Percentiles rank a stretch among this genome's conserved stretches.
phyloP scores from a whole-genome alignment of 352 stramenopile species.

The Phytophthora pluvialis region DNA sequence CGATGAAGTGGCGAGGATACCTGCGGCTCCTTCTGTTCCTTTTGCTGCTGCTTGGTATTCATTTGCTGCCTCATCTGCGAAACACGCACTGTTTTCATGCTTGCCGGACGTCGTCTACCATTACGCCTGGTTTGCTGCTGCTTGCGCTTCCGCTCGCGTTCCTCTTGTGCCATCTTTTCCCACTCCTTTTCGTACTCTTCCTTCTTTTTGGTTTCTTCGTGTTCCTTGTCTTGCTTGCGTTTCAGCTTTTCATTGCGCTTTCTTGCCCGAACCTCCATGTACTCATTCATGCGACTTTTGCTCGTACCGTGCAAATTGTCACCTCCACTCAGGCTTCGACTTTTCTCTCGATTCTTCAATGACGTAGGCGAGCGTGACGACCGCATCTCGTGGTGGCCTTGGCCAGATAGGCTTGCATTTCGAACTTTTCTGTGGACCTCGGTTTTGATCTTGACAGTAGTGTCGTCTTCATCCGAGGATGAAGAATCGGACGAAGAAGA shows the following conservation, averaged over 20 bases:
- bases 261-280: conserved; percentile 84
- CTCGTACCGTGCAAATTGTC: conserved; percentile 44
- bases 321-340: conserved; percentile 41
- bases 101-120: conserved; percentile 70
- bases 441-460: conserved; percentile 25
- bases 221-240: conserved; percentile 73
- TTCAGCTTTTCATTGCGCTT: conserved; percentile 84
- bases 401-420: conserved; percentile 31
- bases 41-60: conserved; percentile 71
- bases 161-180: conserved; percentile 89
- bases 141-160: conserved; percentile 82
- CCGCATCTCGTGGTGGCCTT: conserved; percentile 26
- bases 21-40: conserved; percentile 41
- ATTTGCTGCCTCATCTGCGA: conserved; percentile 88
- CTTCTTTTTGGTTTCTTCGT: conserved; percentile 78
- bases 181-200: conserved; percentile 90
- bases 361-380: conserved; percentile 44
- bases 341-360: conserved; percentile 51
- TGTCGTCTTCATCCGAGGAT: conserved; percentile 31
- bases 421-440: conserved; percentile 33
- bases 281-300: conserved; percentile 89
- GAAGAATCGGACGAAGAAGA: conserved; percentile 38
- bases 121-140: conserved; percentile 77
- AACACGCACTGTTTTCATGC: conserved; percentile 84
- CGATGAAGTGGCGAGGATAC: conserved; percentile 17